A percentile compares a stretch with the other conserved stretches of the same genome.
These are phyloP conservation scores for Tolypocladium tropicale DNA, from an alignment of 2,329 filamentous ascomycete genomes.

Conservation along the genomic window DNA sequence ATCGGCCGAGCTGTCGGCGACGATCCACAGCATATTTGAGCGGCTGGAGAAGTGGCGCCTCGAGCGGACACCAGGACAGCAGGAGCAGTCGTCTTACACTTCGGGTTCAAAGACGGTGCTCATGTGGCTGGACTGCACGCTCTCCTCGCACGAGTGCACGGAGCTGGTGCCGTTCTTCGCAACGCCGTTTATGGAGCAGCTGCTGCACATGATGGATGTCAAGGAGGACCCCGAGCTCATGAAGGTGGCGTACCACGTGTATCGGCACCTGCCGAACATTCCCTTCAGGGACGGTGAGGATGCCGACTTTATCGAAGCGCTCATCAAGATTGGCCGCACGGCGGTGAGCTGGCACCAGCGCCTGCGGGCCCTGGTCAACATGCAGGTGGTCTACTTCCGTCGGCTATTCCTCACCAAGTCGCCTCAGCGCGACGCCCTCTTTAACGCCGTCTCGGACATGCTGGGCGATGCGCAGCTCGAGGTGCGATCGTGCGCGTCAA, in stretches of 20 bases:
- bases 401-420: slow-evolving; percentile 78
- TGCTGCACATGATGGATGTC: slow-evolving; percentile 99
- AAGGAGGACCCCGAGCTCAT: slow-evolving; percentile 97
- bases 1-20: slow-evolving; percentile 59
- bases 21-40: slow-evolving; percentile 64
- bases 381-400: slow-evolving; percentile 97
- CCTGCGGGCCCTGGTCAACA: slow-evolving; percentile 88
- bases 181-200: slow-evolving; percentile 76
- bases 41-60: slow-evolving; percentile 81
- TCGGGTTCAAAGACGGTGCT: slow-evolving; percentile 93
- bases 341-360: slow-evolving; percentile 92
- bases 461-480: slow-evolving; percentile 84
- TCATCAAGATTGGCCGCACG: slow-evolving; percentile 79
- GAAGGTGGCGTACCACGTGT: slow-evolving; percentile 89
- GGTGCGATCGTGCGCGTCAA: slow-evolving; percentile 84
- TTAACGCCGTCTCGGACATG: slow-evolving; percentile 93
- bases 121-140: slow-evolving; percentile 84
- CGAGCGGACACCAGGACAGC: slow-evolving; percentile 75
- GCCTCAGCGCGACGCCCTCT: slow-evolving; percentile 67
- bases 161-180: slow-evolving; percentile 89
- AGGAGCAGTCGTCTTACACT: slow-evolving; percentile 89
- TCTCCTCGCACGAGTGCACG: slow-evolving; percentile 87
- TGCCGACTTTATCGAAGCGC: slow-evolving; percentile 68
- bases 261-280: slow-evolving; percentile 91
- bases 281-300: slow-evolving; percentile 84